Percentiles rank a stretch among this genome's conserved stretches.
phyloP scores from a whole-genome alignment of 2,329 filamentous ascomycete species.

The Fusarium sp. region DNA sequence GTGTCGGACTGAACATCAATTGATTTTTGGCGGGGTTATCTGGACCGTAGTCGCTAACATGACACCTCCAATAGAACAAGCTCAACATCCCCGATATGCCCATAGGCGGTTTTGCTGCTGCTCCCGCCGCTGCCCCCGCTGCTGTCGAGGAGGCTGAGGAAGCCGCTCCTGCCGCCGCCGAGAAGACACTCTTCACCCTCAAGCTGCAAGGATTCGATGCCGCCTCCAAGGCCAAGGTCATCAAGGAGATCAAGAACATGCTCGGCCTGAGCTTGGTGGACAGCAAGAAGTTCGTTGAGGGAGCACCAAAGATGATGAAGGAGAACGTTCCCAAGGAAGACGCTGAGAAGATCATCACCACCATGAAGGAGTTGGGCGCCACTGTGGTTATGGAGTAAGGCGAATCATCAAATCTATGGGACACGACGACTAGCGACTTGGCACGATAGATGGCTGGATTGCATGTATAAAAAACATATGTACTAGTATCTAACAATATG shows the following conservation, averaged over 20 bases:
- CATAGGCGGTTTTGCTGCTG: conserved; percentile 86
- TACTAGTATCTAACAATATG: conserved; percentile 52
- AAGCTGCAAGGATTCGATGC: conserved; percentile 94
- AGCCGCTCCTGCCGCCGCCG: conserved; percentile 86
- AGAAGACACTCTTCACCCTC: conserved; percentile 96
- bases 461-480: conserved; percentile 55
- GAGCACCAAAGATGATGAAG: conserved; percentile 98
- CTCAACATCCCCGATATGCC: conserved; percentile 99
- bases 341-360: conserved; percentile 96
- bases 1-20: conserved; percentile 29
- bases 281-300: conserved; percentile 99
- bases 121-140: conserved; percentile 67
- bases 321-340: conserved; percentile 99
- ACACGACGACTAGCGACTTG: conserved; percentile 41
- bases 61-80: conserved; percentile 69
- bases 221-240: conserved; percentile 94
- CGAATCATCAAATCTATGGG: conserved; percentile 17
- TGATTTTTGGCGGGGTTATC: conserved; percentile 4
- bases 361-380: conserved; percentile 92
- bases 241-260: conserved; percentile 99
- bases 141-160: conserved; percentile 86
- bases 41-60: conserved; percentile 29
- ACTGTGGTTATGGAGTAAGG: conserved; percentile 90
- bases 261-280: conserved; percentile 96
- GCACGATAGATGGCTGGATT: conserved; percentile 50